These are phyloP conservation scores for Phylloporus sp. DNA, from an alignment of 768 basidiomycete genomes.

Conservation along the genomic window DNA sequence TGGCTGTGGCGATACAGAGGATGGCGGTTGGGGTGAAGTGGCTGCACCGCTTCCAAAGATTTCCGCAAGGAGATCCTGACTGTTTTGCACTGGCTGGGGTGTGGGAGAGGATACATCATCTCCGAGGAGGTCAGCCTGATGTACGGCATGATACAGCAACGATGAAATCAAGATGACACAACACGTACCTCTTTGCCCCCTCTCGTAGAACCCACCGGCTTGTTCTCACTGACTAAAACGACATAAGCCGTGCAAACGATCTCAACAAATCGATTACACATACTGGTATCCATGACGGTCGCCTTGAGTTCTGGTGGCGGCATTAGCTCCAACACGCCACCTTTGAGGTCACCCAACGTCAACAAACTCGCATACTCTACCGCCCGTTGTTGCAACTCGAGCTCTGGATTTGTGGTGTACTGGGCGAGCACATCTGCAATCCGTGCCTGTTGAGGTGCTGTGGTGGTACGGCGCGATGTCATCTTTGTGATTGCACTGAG, in stretches of 20 bases:
- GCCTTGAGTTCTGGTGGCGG: constrained; percentile 97
- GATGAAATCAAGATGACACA: constrained; percentile 11
- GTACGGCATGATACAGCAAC: background rate
- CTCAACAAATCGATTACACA: constrained; percentile 19
- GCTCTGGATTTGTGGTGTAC: constrained; percentile 83
- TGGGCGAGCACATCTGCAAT: constrained; percentile 72
- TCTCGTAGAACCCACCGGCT: constrained; percentile 88
- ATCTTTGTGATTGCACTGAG: constrained; percentile 88
- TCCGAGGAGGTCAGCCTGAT: constrained; percentile 70
- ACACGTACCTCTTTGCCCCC: constrained; percentile 62
- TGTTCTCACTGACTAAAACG: constrained; percentile 82
- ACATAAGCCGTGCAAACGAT: background rate
- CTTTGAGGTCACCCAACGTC: constrained; percentile 64
- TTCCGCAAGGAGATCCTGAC: constrained; percentile 86
- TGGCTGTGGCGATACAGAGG: constrained; percentile 41
- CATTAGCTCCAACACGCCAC: constrained; percentile 94
- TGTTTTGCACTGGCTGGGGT: constrained; percentile 46
- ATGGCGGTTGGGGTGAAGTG: constrained; percentile 29
- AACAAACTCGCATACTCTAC: constrained; percentile 92
- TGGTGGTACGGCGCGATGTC: constrained; percentile 70
- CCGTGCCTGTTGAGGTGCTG: constrained; percentile 64
- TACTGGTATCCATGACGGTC: constrained; percentile 93
- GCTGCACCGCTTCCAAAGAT: constrained; percentile 68
- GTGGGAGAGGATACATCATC: constrained; percentile 56
- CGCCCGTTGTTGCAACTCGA: constrained; percentile 93